A percentile compares a stretch with the other conserved stretches of the same genome.
These are phyloP conservation scores for Prosopis cineraria DNA, from an alignment of 306 rosid genomes.

Conservation along the genomic window DNA sequence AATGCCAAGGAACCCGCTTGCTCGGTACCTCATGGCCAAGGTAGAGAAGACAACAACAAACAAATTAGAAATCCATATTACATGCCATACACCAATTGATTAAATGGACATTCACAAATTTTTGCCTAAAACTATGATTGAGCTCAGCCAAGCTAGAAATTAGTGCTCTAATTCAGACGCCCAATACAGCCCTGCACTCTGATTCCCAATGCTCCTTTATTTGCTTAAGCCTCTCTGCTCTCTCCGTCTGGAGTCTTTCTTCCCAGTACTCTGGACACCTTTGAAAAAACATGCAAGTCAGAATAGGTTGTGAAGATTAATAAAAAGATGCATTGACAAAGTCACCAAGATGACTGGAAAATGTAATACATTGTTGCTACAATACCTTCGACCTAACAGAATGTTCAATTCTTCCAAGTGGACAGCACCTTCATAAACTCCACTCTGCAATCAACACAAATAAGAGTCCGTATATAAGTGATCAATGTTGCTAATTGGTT, in stretches of 20 bases:
- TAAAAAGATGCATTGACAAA: not conserved
- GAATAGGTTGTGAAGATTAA: not conserved
- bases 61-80: not conserved
- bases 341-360: not conserved
- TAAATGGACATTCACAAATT: constrained; percentile 21
- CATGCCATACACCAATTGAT: constrained; percentile 12
- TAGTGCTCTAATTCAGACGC: constrained; percentile 36
- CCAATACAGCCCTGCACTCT: constrained; percentile 64
- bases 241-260: constrained; percentile 64
- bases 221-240: constrained; percentile 72
- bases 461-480: not conserved
- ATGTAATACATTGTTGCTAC: not conserved
- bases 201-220: constrained; percentile 86
- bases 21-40: not conserved
- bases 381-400: constrained; percentile 71
- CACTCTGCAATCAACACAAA: constrained; percentile 47
- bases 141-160: not conserved
- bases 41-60: not conserved
- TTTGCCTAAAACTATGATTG: not conserved
- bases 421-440: constrained; percentile 72
- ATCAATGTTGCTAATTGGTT: not conserved
- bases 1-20: not conserved
- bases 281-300: not conserved
- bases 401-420: constrained; percentile 78
- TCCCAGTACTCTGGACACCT: constrained; percentile 89